These are phyloP conservation scores for Trichocomaceae sp. DNA, from an alignment of 2,329 filamentous ascomycete genomes.

Conservation along the genomic window DNA sequence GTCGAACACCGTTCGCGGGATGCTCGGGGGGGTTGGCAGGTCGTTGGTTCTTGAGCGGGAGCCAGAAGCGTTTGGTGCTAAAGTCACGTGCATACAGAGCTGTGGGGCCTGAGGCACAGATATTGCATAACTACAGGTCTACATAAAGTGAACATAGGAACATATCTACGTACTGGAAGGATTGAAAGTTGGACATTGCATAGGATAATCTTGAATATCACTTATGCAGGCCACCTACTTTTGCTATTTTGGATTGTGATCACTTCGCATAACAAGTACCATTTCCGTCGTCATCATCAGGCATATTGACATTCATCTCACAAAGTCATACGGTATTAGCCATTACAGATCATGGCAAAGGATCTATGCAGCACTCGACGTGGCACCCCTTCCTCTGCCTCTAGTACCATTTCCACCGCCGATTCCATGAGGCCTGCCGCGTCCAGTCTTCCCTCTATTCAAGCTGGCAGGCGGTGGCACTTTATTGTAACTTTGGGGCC, in stretches of 20 bases:
- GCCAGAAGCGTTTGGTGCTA: background rate
- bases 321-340: background rate
- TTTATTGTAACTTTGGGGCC: conserved; percentile 47
- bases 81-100: background rate
- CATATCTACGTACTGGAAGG: no score
- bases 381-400: conserved; percentile 5
- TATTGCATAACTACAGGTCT: no score
- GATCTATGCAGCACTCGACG: background rate
- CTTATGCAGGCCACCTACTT: background rate
- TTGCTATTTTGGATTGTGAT: background rate
- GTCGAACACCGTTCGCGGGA: background rate
- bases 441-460: conserved; percentile 24
- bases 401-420: conserved; percentile 10
- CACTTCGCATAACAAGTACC: background rate
- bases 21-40: background rate
- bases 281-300: background rate
- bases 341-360: background rate
- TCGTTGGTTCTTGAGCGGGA: background rate
- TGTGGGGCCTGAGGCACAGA: background rate
- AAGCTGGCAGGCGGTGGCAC: conserved; percentile 44
- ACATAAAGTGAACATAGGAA: no score
- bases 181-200: background rate
- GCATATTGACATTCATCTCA: background rate
- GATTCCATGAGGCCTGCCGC: conserved; percentile 28
- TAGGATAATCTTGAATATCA: background rate